phyloP scores from a whole-genome alignment of 1,139 yeast species.

The Hansenula sp. region DNA sequence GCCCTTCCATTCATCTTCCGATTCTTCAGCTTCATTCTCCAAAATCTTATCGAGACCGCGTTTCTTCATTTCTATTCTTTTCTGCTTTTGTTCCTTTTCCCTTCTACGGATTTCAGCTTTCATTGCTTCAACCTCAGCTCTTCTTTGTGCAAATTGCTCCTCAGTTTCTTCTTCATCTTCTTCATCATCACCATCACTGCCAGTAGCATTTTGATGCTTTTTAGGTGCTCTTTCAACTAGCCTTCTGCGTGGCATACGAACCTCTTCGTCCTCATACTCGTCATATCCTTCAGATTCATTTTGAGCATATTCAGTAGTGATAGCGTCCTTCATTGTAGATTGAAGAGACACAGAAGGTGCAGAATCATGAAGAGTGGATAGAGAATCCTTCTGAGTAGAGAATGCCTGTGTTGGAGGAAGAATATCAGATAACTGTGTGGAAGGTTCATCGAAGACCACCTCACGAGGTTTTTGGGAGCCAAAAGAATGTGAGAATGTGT shows the following conservation, averaged over 20 bases:
- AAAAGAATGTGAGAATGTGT: constrained; percentile 1
- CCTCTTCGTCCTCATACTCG: constrained; percentile 12
- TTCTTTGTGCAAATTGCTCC: constrained; percentile 18
- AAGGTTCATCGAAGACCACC: constrained; percentile 7
- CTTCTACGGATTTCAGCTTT: constrained; percentile 24
- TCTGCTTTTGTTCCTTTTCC: constrained; percentile 37
- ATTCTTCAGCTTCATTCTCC: constrained; percentile 80
- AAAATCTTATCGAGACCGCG: constrained; percentile 29
- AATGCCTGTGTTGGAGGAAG: constrained; percentile 1
- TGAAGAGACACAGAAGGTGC: not conserved
- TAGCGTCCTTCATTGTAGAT: constrained; percentile 2
- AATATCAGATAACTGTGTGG: constrained; percentile 4
- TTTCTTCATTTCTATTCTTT: constrained; percentile 32
- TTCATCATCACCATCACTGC: constrained; percentile 11
- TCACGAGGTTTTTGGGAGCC: constrained; percentile 5
- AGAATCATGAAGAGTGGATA: not conserved
- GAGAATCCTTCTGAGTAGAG: constrained; percentile 6
- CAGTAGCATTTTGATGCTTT: not conserved
- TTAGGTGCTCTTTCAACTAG: constrained; percentile 3
- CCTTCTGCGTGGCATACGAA: constrained; percentile 4
- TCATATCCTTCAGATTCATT: constrained; percentile 7
- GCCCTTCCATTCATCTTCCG: constrained; percentile 96
- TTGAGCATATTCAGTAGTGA: constrained; percentile 6
- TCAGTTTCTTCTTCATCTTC: constrained; percentile 8
- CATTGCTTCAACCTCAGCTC: constrained; percentile 17